Evolutionary conservation across 192 early-diverging fungal genomes (phyloP).

Genomic region (Glomus cerebriforme): DNA sequence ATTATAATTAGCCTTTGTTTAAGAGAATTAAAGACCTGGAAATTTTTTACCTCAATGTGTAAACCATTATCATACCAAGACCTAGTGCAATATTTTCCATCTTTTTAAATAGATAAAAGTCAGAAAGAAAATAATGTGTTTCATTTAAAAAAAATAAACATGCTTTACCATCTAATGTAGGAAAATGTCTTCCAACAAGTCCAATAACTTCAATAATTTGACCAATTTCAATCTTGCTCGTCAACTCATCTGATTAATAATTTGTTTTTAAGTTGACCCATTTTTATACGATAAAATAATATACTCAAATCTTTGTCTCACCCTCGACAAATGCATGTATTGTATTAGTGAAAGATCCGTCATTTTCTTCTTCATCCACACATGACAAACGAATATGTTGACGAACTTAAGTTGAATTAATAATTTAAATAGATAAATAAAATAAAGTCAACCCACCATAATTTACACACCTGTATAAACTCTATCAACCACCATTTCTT

Average conservation of each 20-base stretch:
- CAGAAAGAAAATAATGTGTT: not conserved
- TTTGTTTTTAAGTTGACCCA: not conserved
- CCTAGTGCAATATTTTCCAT: slow-evolving; percentile 1
- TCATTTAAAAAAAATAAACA: not conserved
- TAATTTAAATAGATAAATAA: not conserved
- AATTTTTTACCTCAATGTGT: slow-evolving; percentile 14
- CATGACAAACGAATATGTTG: slow-evolving; percentile 20
- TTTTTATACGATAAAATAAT: not conserved
- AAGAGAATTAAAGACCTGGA: not conserved
- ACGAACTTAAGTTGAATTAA: not conserved
- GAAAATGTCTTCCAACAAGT: slow-evolving; percentile 22
- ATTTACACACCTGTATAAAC: slow-evolving; percentile 34
- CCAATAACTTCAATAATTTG: slow-evolving; percentile 17
- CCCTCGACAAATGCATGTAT: slow-evolving; percentile 1
- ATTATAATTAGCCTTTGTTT: not conserved
- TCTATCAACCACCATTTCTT: slow-evolving; percentile 40
- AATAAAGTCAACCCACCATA: not conserved
- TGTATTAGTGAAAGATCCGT: not conserved
- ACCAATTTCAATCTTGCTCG: slow-evolving; percentile 10
- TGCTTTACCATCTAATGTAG: not conserved
- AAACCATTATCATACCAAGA: slow-evolving; percentile 18
- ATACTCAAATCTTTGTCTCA: not conserved
- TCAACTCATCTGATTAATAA: slow-evolving; percentile 14
- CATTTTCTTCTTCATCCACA: not conserved
- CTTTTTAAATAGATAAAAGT: not conserved